Conservation (phyloP, 345 rosid species). For the Alliaria petiolata region DNA sequence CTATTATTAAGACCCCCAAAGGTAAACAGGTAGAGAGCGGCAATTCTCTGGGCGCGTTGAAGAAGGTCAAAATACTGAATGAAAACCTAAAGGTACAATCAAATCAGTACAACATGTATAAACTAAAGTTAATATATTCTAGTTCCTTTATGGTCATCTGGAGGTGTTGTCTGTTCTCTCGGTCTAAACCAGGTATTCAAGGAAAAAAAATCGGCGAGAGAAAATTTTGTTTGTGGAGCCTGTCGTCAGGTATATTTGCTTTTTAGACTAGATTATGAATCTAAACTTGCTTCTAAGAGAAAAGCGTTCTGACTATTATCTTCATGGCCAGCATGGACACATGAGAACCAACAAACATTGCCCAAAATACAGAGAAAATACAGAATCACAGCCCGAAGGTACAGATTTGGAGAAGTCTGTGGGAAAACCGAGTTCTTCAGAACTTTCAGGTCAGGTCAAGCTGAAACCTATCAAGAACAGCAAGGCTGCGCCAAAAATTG, state of each 20-base stretch:
- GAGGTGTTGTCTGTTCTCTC: neutral
- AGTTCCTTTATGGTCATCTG: conserved; percentile 8
- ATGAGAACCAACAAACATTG: conserved; percentile 99
- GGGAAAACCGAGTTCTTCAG: conserved; percentile 49
- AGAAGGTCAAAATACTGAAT: conserved; percentile 72
- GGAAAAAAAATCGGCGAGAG: conserved; percentile 97
- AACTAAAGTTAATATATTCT: neutral
- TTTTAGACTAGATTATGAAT: conserved; percentile 16
- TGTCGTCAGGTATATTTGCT: conserved; percentile 73
- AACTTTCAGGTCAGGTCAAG: conserved; percentile 53
- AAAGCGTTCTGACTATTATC: conserved; percentile 11
- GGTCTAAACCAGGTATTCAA: conserved; percentile 51
- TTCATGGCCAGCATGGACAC: conserved; percentile 79
- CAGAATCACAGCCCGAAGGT: conserved; percentile 54
- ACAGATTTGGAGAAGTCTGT: conserved; percentile 53
- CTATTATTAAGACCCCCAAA: conserved; percentile 48
- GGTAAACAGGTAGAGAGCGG: conserved; percentile 46
- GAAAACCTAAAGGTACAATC: conserved; percentile 65
- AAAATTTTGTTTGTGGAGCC: conserved; percentile 92
- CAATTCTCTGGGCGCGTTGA: conserved; percentile 32
- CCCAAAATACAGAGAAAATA: conserved; percentile 85
- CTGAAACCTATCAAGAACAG: conserved; percentile 52
- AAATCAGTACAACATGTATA: conserved; percentile 1
- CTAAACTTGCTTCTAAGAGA: neutral
- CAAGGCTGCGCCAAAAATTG: conserved; percentile 47